Evolutionary conservation across 148 eudicot genomes (phyloP), one percentile per base, ranked within the genome.

Genomic region (Chenopodium quinoa): DNA sequence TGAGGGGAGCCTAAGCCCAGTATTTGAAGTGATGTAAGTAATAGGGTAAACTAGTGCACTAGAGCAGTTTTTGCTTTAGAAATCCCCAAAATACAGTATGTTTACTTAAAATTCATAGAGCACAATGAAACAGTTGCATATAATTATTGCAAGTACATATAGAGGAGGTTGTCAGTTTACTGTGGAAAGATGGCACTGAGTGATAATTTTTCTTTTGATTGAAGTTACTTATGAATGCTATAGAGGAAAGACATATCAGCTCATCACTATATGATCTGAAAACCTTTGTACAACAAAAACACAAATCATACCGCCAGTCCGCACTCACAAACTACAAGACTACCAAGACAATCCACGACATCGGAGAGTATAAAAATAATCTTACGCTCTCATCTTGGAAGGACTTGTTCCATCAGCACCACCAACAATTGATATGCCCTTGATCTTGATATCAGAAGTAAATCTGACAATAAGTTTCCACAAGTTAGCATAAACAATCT

Each of bases 351-450:
- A 17, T 12, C 54, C 54, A 47, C 10, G 47, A 62, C 12, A 76
- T 19, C 9, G 63, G 20, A 64, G 74, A 73, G 77, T 32, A 32
- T 7, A 31, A 80, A 80, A 40, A 20, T 29, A 52, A 75, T 85
- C 98, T 91, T 87, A 96, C 99, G 92, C 99, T 87, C 98, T 93
- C 98, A 96, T 96, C 86, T 92, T 96, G 76, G 93, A 88, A 86
- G 99, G 99, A 87, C 99, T 96, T 79, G 99, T 92, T 84, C 99
- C 99, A 89, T 93, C 94, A 88, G 95, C 90, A 78, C 99, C 99
- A 81, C 99, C 99, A 62, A 96, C 89, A 80, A 96, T 80, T 27
- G 99, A 92, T 81, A 96, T 93, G 92, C 99, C 91, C 88, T 96
- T 96, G 84, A 96, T 92, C 86, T 93, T 96, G 73, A 96, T 98